Evolutionary conservation across 2,329 filamentous ascomycete genomes (phyloP), one percentile per base, ranked within the genome.

Genomic region (Aspergillus sp.): DNA sequence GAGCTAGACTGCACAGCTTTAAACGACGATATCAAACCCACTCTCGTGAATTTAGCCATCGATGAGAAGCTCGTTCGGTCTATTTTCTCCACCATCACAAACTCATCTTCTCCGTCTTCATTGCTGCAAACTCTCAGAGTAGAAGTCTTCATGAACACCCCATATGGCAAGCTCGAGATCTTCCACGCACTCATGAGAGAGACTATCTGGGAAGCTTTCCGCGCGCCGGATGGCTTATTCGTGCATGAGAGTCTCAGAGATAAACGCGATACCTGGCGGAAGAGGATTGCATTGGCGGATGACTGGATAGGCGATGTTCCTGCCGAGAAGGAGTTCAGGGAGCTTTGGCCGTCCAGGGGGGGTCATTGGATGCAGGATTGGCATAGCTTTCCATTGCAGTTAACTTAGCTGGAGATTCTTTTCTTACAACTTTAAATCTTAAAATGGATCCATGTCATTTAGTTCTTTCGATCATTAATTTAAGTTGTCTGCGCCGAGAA

Each of bases 1-100:
- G 45, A 48, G 45, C 45, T 48, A 48, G 45, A 48, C 45, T 48
- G 45, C 32, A 48, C 45, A 20, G 45, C 45, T n/a, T 24, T 48
- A 3, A 38, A 24, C 17, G 7, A 48, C 6, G 30, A 48, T 48
- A 20, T 38, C 45, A 38, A 48, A 38, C 30, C 30, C 30, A 24
- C n/a, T 38, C 45, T 48, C 30, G 45, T 38, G 30, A 48, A 48
- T 38, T 24, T 48, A 38, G 45, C 45, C 45, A 38, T 48, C 17
- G 45, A 48, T 38, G 45, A 48, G 32, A 24, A 36, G 45, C 45
- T 48, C 30, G 45, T 48, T 38, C 45, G 45, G 30, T 48, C 45
- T 11, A 48, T 48, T 38, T 48, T 48, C 45, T 48, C 45, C 45
- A 48, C 45, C 6, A 7, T 48, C 8, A 48, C 45, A 48, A 38